Conservation (phyloP, 208 protist species). For the Crithidia brevicula region DNA sequence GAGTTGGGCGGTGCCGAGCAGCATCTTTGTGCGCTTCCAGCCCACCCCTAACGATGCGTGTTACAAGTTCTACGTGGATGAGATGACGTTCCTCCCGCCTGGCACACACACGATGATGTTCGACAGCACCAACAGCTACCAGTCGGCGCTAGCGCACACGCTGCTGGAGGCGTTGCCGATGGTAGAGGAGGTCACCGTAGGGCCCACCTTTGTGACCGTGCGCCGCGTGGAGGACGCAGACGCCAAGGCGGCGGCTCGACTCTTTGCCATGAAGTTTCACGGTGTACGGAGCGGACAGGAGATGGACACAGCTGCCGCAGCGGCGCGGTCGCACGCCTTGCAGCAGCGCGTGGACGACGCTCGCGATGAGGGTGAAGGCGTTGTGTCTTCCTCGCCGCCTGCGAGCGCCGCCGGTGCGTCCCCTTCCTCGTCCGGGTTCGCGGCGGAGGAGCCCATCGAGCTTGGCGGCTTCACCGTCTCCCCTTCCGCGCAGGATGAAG, state of each 20-base stretch:
- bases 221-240: slow-evolving; percentile 65
- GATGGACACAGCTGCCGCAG: slow-evolving; percentile 34
- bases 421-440: background rate
- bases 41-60: slow-evolving; percentile 84
- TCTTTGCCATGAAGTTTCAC: slow-evolving; percentile 69
- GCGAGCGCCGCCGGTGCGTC: background rate
- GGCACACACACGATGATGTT: slow-evolving; percentile 69
- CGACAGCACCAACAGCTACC: slow-evolving; percentile 75
- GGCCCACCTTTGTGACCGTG: slow-evolving; percentile 79
- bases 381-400: background rate
- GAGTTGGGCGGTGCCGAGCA: slow-evolving; percentile 3
- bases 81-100: slow-evolving; percentile 56
- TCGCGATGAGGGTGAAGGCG: background rate
- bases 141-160: slow-evolving; percentile 75
- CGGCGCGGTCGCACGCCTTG: slow-evolving; percentile 56
- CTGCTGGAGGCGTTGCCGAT: slow-evolving; percentile 78
- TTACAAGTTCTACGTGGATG: slow-evolving; percentile 87
- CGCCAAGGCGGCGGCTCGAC: slow-evolving; percentile 59
- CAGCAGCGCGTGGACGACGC: slow-evolving; percentile 51
- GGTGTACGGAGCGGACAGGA: slow-evolving; percentile 22
- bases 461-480: slow-evolving; percentile 45
- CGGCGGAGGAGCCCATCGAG: slow-evolving; percentile 29
- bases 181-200: slow-evolving; percentile 91
- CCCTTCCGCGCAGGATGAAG: slow-evolving; percentile 37
- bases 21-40: slow-evolving; percentile 81